These are phyloP conservation scores for Penicillium egyptiacum DNA, from an alignment of 495 filamentous ascomycete genomes.

Conservation along the genomic window DNA sequence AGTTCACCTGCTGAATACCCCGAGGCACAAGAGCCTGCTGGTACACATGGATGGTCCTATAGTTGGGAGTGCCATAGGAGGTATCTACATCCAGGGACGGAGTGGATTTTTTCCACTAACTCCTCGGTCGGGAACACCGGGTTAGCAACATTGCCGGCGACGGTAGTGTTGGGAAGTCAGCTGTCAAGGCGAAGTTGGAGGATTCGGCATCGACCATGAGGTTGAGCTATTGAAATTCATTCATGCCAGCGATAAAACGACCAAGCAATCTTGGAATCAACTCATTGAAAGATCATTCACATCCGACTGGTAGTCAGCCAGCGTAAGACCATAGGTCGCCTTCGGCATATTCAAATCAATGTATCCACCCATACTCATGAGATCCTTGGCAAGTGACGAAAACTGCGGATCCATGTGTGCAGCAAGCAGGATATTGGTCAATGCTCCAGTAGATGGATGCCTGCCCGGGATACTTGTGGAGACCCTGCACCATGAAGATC, in stretches of 20 bases:
- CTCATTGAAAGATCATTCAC: slow-evolving; percentile 7
- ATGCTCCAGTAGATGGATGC: slow-evolving; percentile 36
- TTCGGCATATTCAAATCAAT: slow-evolving; percentile 43
- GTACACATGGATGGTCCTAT: no score
- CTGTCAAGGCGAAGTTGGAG: slow-evolving; percentile 42
- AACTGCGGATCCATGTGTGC: slow-evolving; percentile 41
- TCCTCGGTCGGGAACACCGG: slow-evolving; percentile 23
- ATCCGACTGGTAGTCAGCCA: slow-evolving; percentile 37
- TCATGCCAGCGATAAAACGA: neutral
- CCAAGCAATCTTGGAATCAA: neutral
- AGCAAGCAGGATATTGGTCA: slow-evolving; percentile 46
- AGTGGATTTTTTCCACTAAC: slow-evolving; percentile 26
- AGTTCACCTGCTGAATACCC: slow-evolving; percentile 29
- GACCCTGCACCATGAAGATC: slow-evolving; percentile 32
- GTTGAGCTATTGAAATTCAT: slow-evolving; percentile 28
- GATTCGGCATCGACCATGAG: slow-evolving; percentile 47
- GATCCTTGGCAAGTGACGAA: slow-evolving; percentile 37
- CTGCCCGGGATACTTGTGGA: slow-evolving; percentile 38
- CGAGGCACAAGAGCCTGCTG: no score
- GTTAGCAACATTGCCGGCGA: slow-evolving; percentile 44
- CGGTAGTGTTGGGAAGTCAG: slow-evolving; percentile 38
- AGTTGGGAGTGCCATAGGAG: no score
- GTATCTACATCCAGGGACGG: neutral
- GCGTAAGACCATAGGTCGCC: slow-evolving; percentile 25
- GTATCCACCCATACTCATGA: slow-evolving; percentile 44